Percentiles rank a stretch among this genome's conserved stretches.
phyloP scores from a whole-genome alignment of 768 basidiomycete genomes.

The Amanita thiersii region DNA sequence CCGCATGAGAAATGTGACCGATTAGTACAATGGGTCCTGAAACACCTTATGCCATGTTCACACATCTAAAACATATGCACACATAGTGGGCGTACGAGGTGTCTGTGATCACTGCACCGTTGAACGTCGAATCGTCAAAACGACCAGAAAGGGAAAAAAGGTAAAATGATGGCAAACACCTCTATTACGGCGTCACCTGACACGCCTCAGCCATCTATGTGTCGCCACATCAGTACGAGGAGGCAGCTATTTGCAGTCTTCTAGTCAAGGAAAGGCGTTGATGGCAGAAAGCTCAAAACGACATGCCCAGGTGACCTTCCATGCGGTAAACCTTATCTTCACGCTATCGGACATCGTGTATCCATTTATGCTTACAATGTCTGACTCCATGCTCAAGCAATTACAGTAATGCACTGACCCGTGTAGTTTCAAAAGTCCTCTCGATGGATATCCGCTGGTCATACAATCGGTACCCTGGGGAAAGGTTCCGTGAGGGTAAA shows the following conservation, averaged over 20 bases:
- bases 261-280: slow-evolving; percentile 84
- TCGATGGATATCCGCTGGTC: slow-evolving; percentile 79
- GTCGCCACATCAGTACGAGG: slow-evolving; percentile 80
- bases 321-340: slow-evolving; percentile 92
- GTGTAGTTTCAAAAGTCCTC: slow-evolving; percentile 66
- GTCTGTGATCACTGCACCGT: slow-evolving; percentile 34
- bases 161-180: too few relatives aligned
- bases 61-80: slow-evolving; percentile 90
- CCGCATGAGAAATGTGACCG: too few relatives aligned
- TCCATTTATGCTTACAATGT: slow-evolving; percentile 95
- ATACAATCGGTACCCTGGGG: slow-evolving; percentile 76
- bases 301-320: slow-evolving; percentile 84
- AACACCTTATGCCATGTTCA: slow-evolving; percentile 91
- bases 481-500: slow-evolving; percentile 88
- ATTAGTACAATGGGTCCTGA: too few relatives aligned
- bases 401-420: slow-evolving; percentile 86
- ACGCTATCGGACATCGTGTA: slow-evolving; percentile 76
- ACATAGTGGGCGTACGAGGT: slow-evolving; percentile 91
- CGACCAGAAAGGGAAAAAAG: too few relatives aligned
- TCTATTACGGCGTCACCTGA: too few relatives aligned
- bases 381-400: slow-evolving; percentile 72
- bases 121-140: slow-evolving; percentile 70
- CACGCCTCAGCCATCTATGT: too few relatives aligned
- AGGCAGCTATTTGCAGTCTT: slow-evolving; percentile 91
- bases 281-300: slow-evolving; percentile 74